Percentiles rank a stretch among this genome's conserved stretches.
These are phyloP conservation scores for Fusarium cicatricum DNA, from an alignment of 2,329 filamentous ascomycete species.

Conservation along the genomic window DNA sequence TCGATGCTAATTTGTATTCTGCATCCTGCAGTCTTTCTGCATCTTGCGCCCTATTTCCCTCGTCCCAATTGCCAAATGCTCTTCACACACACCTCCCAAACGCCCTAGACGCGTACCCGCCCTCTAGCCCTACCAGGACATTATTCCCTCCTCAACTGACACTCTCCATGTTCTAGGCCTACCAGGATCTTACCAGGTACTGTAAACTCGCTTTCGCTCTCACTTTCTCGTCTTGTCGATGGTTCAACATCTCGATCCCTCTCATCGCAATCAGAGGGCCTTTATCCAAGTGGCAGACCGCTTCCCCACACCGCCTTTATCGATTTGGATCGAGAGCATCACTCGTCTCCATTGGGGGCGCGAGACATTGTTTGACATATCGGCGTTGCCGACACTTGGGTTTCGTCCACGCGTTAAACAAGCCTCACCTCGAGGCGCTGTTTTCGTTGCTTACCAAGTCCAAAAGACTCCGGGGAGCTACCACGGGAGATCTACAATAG, in stretches of 20 bases:
- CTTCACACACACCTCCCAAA: constrained; percentile 1
- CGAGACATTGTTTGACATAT: constrained; percentile 1
- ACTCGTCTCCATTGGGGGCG: neutral
- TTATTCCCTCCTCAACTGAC: too few species aligned
- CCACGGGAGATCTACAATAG: constrained; percentile 8
- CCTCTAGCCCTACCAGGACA: constrained; percentile 50
- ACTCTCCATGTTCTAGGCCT: constrained; percentile 46
- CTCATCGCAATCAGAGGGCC: neutral
- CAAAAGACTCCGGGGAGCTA: neutral
- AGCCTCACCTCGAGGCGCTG: neutral
- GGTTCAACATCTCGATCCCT: constrained; percentile 4
- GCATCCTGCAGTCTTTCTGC: constrained; percentile 20
- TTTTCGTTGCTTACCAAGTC: neutral
- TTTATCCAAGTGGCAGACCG: neutral
- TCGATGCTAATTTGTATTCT: constrained; percentile 28
- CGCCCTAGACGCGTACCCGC: constrained; percentile 7
- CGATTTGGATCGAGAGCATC: too few species aligned
- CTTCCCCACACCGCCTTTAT: neutral
- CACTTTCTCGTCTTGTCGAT: neutral
- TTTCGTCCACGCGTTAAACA: neutral
- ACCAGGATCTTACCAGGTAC: constrained; percentile 48
- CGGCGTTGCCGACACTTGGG: constrained; percentile 15
- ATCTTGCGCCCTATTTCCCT: constrained; percentile 1
- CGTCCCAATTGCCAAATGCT: neutral
- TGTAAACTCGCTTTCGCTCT: constrained; percentile 32